Evolutionary conservation across 176 grass and related monocot species (phyloP).

Genomic region (Eragrostis curvula): DNA sequence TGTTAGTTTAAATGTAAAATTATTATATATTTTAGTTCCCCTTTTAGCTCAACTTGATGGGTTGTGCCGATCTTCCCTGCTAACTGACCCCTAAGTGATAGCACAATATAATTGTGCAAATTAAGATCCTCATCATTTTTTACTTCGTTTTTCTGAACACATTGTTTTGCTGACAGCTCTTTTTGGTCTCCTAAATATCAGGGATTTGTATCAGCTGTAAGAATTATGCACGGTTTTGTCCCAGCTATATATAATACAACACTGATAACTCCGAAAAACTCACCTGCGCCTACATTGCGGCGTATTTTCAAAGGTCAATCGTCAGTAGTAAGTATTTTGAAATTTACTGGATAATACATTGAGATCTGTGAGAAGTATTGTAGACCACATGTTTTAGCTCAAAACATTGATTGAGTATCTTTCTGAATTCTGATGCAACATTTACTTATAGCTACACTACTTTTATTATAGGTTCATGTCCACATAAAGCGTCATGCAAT

Average conservation of each 20-base stretch:
- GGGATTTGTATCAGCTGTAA: constrained; percentile 97
- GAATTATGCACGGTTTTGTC: constrained; percentile 85
- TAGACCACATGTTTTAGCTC: neutral
- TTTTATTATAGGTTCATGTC: constrained; percentile 76
- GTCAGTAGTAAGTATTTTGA: constrained; percentile 67
- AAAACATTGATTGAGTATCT: constrained; percentile 1
- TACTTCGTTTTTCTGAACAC: neutral
- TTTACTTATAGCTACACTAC: neutral
- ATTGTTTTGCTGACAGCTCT: neutral
- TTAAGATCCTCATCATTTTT: neutral
- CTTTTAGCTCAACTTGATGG: neutral
- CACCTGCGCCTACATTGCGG: constrained; percentile 91
- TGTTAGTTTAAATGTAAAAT: no score
- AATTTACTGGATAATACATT: neutral
- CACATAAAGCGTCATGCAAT: constrained; percentile 81
- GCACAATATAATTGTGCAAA: constrained; percentile 4
- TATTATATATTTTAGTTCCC: constrained; percentile 20
- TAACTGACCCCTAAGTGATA: neutral
- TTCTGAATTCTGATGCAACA: neutral
- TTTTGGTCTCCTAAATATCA: constrained; percentile 33
- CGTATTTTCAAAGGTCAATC: constrained; percentile 91
- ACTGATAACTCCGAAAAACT: constrained; percentile 85
- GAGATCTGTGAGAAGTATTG: neutral
- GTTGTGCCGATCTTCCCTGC: neutral
- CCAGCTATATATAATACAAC: constrained; percentile 93